phyloP scores from a whole-genome alignment of 441 rosid genomes.

The Adansonia gregorii region DNA sequence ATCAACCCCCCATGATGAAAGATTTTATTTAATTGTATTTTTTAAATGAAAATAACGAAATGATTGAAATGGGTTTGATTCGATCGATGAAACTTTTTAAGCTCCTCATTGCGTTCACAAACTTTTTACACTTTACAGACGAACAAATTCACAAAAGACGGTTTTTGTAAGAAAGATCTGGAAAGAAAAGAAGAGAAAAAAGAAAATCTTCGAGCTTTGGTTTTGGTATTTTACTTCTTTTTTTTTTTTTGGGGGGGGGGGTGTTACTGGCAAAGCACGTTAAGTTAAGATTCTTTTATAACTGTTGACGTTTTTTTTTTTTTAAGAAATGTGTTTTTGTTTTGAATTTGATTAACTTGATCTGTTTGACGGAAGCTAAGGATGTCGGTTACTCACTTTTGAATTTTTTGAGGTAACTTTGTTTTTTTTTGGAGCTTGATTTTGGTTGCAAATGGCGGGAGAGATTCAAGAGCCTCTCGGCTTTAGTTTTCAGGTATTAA shows the following conservation, averaged over 20 bases:
- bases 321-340: neutral
- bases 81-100: slow-evolving; percentile 22
- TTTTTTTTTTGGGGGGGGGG: neutral
- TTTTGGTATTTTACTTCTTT: neutral
- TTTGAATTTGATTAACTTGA: slow-evolving; percentile 11
- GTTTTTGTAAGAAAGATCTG: slow-evolving; percentile 14
- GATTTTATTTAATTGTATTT: neutral
- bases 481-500: slow-evolving; percentile 58
- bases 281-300: slow-evolving; percentile 4
- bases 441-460: slow-evolving; percentile 54
- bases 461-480: slow-evolving; percentile 62
- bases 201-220: neutral
- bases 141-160: neutral
- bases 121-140: neutral
- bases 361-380: neutral
- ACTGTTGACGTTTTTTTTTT: neutral
- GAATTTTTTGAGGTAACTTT: slow-evolving; percentile 5
- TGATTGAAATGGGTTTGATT: neutral
- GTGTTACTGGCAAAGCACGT: slow-evolving; percentile 2
- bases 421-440: slow-evolving; percentile 23
- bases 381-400: neutral
- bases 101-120: slow-evolving; percentile 23
- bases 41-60: neutral
- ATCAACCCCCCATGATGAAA: slow-evolving; percentile 19
- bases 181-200: neutral